These are phyloP conservation scores for Naganishia albida DNA, from an alignment of 1,284 basidiomycete species.

Conservation along the genomic window DNA sequence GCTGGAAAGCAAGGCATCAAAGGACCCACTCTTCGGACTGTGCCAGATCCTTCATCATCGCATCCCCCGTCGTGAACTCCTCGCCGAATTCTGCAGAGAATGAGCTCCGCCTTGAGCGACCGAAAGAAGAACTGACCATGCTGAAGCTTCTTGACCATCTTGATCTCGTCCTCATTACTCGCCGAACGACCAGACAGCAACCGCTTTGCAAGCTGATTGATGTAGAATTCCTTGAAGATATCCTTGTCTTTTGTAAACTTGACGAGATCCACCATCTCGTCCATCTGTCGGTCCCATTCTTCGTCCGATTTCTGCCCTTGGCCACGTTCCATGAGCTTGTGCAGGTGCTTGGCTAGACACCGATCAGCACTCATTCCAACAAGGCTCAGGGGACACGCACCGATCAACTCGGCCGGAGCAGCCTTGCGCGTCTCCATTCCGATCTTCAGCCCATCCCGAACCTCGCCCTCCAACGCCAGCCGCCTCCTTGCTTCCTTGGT, in stretches of 20 bases:
- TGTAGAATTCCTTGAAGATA: slow-evolving; percentile 93
- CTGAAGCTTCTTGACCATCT: slow-evolving; percentile 84
- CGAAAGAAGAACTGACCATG: slow-evolving; percentile 62
- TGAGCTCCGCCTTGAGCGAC: not conserved
- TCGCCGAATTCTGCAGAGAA: slow-evolving; percentile 51
- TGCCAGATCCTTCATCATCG: slow-evolving; percentile 56
- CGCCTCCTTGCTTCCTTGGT: slow-evolving; percentile 27
- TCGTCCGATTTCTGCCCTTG: slow-evolving; percentile 71
- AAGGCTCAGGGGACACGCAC: slow-evolving; percentile 43
- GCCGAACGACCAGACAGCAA: slow-evolving; percentile 83
- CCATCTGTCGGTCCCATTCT: slow-evolving; percentile 69
- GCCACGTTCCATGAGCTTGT: slow-evolving; percentile 80
- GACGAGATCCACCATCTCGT: slow-evolving; percentile 78
- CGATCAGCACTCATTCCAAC: slow-evolving; percentile 2
- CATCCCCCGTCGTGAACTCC: slow-evolving; percentile 54
- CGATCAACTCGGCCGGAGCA: slow-evolving; percentile 89
- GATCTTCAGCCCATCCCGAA: slow-evolving; percentile 70
- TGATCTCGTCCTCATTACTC: slow-evolving; percentile 85
- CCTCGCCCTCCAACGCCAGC: slow-evolving; percentile 48
- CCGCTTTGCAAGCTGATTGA: slow-evolving; percentile 82
- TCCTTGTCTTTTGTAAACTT: slow-evolving; percentile 84
- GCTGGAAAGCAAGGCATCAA: too few species aligned
- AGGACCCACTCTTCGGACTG: slow-evolving; percentile 50
- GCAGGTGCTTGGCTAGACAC: slow-evolving; percentile 74
- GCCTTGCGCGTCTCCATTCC: slow-evolving; percentile 80